These are phyloP conservation scores for Penicillium coffeae DNA, from an alignment of 495 filamentous ascomycete species.

Conservation along the genomic window DNA sequence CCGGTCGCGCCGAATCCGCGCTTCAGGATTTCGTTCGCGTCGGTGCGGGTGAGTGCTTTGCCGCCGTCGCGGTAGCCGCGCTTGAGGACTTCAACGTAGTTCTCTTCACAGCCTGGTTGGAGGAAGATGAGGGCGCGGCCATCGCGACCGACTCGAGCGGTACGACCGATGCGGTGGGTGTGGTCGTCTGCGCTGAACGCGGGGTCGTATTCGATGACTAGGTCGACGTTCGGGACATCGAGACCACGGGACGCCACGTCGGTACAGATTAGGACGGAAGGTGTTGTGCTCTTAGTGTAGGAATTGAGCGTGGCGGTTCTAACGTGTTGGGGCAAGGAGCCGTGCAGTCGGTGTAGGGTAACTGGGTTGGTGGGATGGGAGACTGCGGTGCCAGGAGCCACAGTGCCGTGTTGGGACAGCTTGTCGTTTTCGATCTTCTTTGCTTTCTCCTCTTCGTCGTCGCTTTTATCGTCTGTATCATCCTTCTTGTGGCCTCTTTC, in stretches of 20 bases:
- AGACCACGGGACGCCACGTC: constrained; percentile 93
- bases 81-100: constrained; percentile 73
- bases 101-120: constrained; percentile 84
- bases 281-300: constrained; percentile 60
- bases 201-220: constrained; percentile 92
- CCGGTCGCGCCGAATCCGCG: constrained; percentile 54
- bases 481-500: constrained; percentile 26
- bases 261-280: constrained; percentile 83
- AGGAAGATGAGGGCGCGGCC: constrained; percentile 89
- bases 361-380: constrained; percentile 54
- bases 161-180: constrained; percentile 89
- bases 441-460: constrained; percentile 19
- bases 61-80: constrained; percentile 54
- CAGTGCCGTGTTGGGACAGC: constrained; percentile 42
- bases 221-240: constrained; percentile 88
- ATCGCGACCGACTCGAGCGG: constrained; percentile 82
- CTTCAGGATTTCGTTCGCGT: constrained; percentile 58
- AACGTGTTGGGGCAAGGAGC: constrained; percentile 82
- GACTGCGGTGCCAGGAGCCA: constrained; percentile 46
- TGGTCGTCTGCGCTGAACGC: constrained; percentile 89
- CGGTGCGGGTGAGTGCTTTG: constrained; percentile 47
- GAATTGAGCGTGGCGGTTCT: constrained; percentile 68
- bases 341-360: constrained; percentile 81
- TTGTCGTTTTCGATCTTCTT: constrained; percentile 20
- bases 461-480: constrained; percentile 17